Base-by-base conservation (phyloP, 352 stramenopile species). In the Globisporangium splendens region DNA sequence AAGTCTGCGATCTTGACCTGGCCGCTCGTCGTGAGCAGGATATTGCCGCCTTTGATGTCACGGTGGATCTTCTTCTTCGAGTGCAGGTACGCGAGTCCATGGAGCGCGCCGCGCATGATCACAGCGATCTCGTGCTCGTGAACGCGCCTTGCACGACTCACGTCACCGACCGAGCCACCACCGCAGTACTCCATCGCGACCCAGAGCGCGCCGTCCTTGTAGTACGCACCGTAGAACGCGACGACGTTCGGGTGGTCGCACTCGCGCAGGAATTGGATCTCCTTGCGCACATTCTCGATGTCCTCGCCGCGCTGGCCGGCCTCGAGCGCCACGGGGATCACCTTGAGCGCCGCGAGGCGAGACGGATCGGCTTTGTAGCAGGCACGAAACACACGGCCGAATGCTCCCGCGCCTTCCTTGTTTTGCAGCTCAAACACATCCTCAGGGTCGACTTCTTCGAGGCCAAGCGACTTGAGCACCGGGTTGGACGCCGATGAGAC, bases 1-100 rank as follows among this genome's bases (percentile, higher is more conserved):
- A 98, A 98, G 77, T 98, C 91, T 2, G 92, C 91, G 33, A 99
- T 86, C 69, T 99, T 99, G 59, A 98, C 95, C 64, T 94, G 70
- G 1, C 94, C 95, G 28, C 90, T 73, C 18, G 70, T 69, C 8
- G 93, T 98, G 10, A 99, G 76, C n/a, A 99, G 66, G 46, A 99
- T 96, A 65, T 98, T 99, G 35, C 94, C 95, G 43, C 92, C 77
- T 68, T 89, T 89, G 46, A 98, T 96, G 74, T 98, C 96, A 38
- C 95, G 74, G 73, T 99, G 96, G 60, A 97, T 86, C 50, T 92
- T 94, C 48, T 83, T 86, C 61, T 87, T 81, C 1, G 69, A 71
- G 61, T 97, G 88, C 47, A 97, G 63, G 60, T 96, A 95, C 13
- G 77, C 83, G 20, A 97, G 73, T n/a, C 86, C 87, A 3, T 77